Base-by-base conservation (phyloP, 495 filamentous ascomycete genomes). In the Talaromyces proteolyticus region DNA sequence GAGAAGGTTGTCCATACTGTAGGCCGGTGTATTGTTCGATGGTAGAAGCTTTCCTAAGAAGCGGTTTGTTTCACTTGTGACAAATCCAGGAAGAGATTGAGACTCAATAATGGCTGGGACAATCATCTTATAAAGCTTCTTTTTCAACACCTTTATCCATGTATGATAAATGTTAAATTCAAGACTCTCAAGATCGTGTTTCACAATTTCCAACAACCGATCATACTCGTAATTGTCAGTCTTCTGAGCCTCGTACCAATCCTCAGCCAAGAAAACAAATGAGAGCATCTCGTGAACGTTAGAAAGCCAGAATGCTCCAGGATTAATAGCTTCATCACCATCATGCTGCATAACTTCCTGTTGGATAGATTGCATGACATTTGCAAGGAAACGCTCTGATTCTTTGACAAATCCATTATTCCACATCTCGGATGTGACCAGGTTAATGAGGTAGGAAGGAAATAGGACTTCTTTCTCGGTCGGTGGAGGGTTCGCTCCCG, bases 141-240 rank as follows among this genome's bases (percentile, higher is more conserved):
- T 95, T 77, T 99, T 99, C 60, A 99, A 77, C 39, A 96, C 91
- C 76, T 99, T 99, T 93, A 99, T 99, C 93, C 93, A 99, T 10
- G 93, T 99, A 69, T 99, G 94, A 68, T 99, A 99, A 63, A 99
- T 97, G 74, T 99, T 99, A 79, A 99, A 99, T 69, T 99, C 93
- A 40, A 99, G 74, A 67, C 89, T 95, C 73, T 99, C 93, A 44
- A 99, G 75, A 58, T 99, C 93, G 59, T 97, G 93, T 77, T 99
- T 99, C 54, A 97, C 93, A 61, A 99, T 97, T 63, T 99, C 93
- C 59, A 99, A 70, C 25, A 99, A 76, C 53, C 94, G 87, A 70
- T 99, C 94, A 57, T 99, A 99, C 72, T 97, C 93, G 66, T 92
- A 96, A 60, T 99, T 96, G 63, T 97, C 94, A 42, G 91, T 94